Evolutionary conservation across 768 basidiomycete species (phyloP).

Genomic region (Rhizopogon sp.): DNA sequence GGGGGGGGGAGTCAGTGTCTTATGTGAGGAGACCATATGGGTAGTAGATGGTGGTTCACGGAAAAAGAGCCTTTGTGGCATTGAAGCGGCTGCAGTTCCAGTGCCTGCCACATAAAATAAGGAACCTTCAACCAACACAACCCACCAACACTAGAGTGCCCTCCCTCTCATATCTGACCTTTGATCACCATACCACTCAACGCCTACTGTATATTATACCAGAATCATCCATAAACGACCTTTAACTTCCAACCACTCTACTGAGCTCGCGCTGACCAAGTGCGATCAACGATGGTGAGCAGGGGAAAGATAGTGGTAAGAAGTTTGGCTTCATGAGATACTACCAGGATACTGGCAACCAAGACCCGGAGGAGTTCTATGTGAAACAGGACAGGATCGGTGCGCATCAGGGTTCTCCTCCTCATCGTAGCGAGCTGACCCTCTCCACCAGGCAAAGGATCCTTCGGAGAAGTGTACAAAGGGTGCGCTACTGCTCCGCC

Average conservation of each 20-base stretch:
- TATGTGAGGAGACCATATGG: neutral
- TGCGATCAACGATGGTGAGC: constrained; percentile 6
- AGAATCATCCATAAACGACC: neutral
- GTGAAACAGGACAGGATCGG: constrained; percentile 98
- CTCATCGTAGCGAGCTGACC: constrained; percentile 14
- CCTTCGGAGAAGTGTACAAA: constrained; percentile 99
- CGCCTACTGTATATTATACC: neutral
- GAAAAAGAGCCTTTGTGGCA: constrained; percentile 2
- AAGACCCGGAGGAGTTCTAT: constrained; percentile 96
- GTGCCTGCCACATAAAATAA: constrained; percentile 3
- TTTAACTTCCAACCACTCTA: neutral
- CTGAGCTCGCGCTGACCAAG: neutral
- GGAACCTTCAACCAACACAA: neutral
- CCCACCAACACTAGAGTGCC: neutral
- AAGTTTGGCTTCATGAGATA: constrained; percentile 12
- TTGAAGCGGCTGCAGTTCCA: neutral
- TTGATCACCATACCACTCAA: neutral
- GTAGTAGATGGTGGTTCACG: neutral
- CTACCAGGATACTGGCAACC: constrained; percentile 56
- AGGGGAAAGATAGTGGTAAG: neutral
- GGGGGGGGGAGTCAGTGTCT: neutral
- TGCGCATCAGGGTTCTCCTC: constrained; percentile 29
- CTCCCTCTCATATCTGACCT: neutral
- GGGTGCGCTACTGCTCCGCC: constrained; percentile 48
- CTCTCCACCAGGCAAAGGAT: constrained; percentile 76